Conservation (phyloP, 352 stramenopile genomes). For the Phytophthora citricola region DNA sequence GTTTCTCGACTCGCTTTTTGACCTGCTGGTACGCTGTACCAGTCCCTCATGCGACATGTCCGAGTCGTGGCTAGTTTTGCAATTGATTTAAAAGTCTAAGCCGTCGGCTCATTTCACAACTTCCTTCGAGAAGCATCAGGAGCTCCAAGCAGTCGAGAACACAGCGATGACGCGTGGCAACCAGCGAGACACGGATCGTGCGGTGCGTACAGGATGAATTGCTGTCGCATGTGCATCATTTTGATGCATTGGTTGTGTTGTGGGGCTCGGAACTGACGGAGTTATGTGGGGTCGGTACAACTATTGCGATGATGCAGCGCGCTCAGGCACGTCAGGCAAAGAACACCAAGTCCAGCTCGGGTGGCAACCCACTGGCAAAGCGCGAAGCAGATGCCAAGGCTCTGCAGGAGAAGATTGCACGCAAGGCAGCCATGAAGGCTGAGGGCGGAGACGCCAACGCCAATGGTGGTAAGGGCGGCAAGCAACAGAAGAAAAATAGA, state of each 20-base stretch:
- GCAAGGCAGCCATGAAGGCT: conserved; percentile 71
- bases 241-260: neutral
- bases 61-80: neutral
- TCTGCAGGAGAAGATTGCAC: conserved; percentile 83
- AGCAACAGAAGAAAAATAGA: conserved; percentile 45
- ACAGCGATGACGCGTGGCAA: conserved; percentile 78
- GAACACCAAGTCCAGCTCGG: conserved; percentile 35
- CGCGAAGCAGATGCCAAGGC: conserved; percentile 80
- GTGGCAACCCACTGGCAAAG: conserved; percentile 64
- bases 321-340: conserved; percentile 77
- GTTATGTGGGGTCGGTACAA: conserved; percentile 9
- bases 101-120: conserved; percentile 33
- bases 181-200: conserved; percentile 78
- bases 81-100: neutral
- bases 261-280: conserved; percentile 3
- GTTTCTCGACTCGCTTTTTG: conserved; percentile 9
- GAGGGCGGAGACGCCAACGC: conserved; percentile 44
- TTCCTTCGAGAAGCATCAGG: conserved; percentile 21
- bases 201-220: conserved; percentile 42
- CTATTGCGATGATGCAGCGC: conserved; percentile 44
- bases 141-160: neutral
- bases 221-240: neutral
- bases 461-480: conserved; percentile 29
- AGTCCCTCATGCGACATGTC: conserved; percentile 1
- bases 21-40: conserved; percentile 5